A percentile compares a stretch with the other conserved stretches of the same genome.
These are phyloP conservation scores for Mrakia frigida DNA, from an alignment of 768 basidiomycete species.

Conservation along the genomic window DNA sequence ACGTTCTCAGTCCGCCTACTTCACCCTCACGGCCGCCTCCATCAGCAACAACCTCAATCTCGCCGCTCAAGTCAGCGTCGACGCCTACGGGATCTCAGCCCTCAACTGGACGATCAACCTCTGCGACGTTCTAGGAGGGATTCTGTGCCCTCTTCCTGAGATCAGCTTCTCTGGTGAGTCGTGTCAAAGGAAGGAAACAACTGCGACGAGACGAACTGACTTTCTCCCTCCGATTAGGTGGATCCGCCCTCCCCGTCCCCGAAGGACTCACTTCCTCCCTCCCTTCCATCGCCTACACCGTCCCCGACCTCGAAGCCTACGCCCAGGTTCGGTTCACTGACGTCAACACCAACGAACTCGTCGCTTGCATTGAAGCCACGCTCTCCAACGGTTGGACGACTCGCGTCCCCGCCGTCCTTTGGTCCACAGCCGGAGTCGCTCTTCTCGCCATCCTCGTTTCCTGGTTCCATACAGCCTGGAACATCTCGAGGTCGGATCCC, in stretches of 20 bases:
- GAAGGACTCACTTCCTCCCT: slow-evolving; percentile 50
- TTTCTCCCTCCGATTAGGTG: slow-evolving; percentile 9
- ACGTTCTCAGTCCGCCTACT: slow-evolving; percentile 57
- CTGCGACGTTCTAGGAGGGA: slow-evolving; percentile 69
- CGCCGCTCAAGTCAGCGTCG: slow-evolving; percentile 70
- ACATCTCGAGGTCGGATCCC: slow-evolving; percentile 24
- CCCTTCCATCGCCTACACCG: slow-evolving; percentile 65
- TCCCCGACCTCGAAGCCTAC: slow-evolving; percentile 88
- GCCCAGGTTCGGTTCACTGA: slow-evolving; percentile 71
- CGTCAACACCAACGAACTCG: slow-evolving; percentile 62
- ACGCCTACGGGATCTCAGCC: slow-evolving; percentile 79
- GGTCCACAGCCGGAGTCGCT: slow-evolving; percentile 62
- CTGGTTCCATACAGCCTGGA: slow-evolving; percentile 48
- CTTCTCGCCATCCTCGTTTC: slow-evolving; percentile 53
- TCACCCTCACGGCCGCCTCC: slow-evolving; percentile 79
- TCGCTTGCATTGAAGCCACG: slow-evolving; percentile 86
- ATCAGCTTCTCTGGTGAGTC: slow-evolving; percentile 75
- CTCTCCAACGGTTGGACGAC: slow-evolving; percentile 86
- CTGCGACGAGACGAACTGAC: background rate
- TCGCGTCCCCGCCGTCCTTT: slow-evolving; percentile 67
- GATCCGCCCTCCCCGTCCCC: slow-evolving; percentile 43
- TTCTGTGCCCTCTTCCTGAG: slow-evolving; percentile 70
- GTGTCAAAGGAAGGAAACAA: background rate
- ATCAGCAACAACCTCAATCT: slow-evolving; percentile 66
- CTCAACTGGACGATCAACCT: slow-evolving; percentile 82